Conservation (phyloP, 1,284 basidiomycete species). For the Puccinia novopanici region DNA sequence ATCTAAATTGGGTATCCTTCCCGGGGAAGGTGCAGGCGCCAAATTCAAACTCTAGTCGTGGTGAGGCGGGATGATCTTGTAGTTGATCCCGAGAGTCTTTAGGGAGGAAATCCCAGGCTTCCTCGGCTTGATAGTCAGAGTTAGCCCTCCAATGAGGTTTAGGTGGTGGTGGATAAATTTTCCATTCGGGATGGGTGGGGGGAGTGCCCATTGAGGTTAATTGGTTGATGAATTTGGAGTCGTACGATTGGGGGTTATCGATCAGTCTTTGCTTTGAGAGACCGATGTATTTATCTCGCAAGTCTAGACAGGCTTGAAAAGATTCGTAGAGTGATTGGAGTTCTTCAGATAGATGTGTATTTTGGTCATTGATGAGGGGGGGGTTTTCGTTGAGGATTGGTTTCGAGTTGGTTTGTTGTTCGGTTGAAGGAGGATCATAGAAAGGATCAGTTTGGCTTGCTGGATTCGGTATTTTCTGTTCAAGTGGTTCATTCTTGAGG, state of each 20-base stretch:
- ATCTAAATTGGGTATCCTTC: slow-evolving; percentile 62
- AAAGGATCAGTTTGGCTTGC: slow-evolving; percentile 20
- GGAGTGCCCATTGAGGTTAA: slow-evolving; percentile 64
- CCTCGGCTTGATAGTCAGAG: slow-evolving; percentile 54
- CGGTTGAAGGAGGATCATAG: neutral
- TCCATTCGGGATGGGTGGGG: slow-evolving; percentile 67
- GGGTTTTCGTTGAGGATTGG: slow-evolving; percentile 7
- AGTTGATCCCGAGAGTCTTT: slow-evolving; percentile 50
- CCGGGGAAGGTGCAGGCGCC: slow-evolving; percentile 72
- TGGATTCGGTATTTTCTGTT: neutral
- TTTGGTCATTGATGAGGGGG: neutral
- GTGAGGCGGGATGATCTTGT: slow-evolving; percentile 37
- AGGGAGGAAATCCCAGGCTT: slow-evolving; percentile 22
- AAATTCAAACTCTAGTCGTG: slow-evolving; percentile 65
- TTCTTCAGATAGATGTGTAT: slow-evolving; percentile 54
- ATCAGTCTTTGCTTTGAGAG: slow-evolving; percentile 76
- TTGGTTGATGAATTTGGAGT: slow-evolving; percentile 66
- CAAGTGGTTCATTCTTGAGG: neutral
- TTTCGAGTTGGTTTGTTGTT: slow-evolving; percentile 7
- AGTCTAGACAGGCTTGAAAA: slow-evolving; percentile 76
- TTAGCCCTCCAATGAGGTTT: slow-evolving; percentile 80
- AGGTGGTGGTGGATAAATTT: slow-evolving; percentile 83
- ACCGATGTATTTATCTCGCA: slow-evolving; percentile 88
- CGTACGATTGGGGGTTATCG: slow-evolving; percentile 86
- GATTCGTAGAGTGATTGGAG: slow-evolving; percentile 60